Evolutionary conservation across 1,284 basidiomycete genomes (phyloP), one percentile per base, ranked within the genome.

Genomic region (Veloporphyrellus conicus): DNA sequence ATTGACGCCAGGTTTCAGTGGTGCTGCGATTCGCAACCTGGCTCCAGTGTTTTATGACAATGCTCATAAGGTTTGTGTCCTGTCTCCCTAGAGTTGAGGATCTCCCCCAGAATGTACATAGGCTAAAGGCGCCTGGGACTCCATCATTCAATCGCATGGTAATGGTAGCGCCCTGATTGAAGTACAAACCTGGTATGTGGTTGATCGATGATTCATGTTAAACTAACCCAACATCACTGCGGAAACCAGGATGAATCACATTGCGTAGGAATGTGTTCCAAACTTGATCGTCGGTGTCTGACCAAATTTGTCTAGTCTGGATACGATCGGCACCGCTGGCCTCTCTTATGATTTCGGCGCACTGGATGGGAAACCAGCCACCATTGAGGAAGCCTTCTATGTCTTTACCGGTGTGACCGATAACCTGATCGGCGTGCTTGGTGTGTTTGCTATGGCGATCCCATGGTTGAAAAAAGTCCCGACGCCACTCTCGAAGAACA

Each of bases 261-360:
- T 77, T 19, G 70, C 77, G 76, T 77, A 58, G 23, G 73, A 56
- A 1, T 14, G 19, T 29, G 11, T 53, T 18, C 28, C 37, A 23
- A 0, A 74, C 11, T 23, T 28, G 10, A 18, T 28, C 27, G 7
- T 31, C 23, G 16, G 6, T 6, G 7, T 38, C 35, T 50, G 4
- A 79, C 76, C 6, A 19, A 3, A 7, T 8, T 28, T 8, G 4
- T 25, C 6, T 49, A 81, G 79, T 1, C 69, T 82, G 6, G 79
- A 83, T 59, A 74, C 73, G 4, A 71, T 83, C 45, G 81, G 82
- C 2, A 78, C 81, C 40, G 77, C 78, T 0, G 80, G 79, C 0
- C 82, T 84, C 54, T 74, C 75, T 3, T 77, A 82, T 57, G 71
- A 81, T 53, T 82, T 83, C 54, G 71, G 72, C 6, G 65, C 77